These are phyloP conservation scores for Suillus variegatus DNA, from an alignment of 768 basidiomycete genomes.

Conservation along the genomic window DNA sequence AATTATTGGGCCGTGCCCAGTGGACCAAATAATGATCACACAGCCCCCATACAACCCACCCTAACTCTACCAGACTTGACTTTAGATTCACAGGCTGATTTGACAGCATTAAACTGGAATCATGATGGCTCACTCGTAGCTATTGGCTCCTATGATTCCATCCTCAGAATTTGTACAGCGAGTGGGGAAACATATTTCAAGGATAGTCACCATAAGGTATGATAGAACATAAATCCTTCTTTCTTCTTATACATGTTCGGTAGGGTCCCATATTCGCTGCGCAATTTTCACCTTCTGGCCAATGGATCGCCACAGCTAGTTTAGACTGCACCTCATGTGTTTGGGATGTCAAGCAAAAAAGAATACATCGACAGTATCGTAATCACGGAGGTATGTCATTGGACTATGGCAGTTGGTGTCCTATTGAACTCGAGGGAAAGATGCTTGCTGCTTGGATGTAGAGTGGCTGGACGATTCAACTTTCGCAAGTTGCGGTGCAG, in stretches of 20 bases:
- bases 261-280: constrained; percentile 82
- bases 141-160: constrained; percentile 75
- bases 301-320: constrained; percentile 75
- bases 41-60: constrained; percentile 34
- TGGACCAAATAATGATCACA: constrained; percentile 24
- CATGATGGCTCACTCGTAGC: constrained; percentile 71
- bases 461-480: constrained; percentile 75
- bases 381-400: constrained; percentile 59
- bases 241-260: constrained; percentile 24
- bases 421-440: constrained; percentile 17
- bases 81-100: constrained; percentile 52
- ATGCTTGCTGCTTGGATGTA: constrained; percentile 79
- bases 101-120: constrained; percentile 81
- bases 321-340: constrained; percentile 76
- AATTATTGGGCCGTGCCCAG: constrained; percentile 71
- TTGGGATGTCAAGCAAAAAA: constrained; percentile 71
- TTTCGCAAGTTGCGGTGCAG: constrained; percentile 77
- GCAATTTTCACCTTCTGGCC: constrained; percentile 72
- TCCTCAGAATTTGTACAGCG: constrained; percentile 66
- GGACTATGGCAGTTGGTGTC: neutral
- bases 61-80: constrained; percentile 51
- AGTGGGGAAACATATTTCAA: constrained; percentile 65
- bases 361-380: constrained; percentile 61
- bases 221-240: constrained; percentile 11
- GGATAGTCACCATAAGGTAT: constrained; percentile 66